Evolutionary conservation across 2,329 filamentous ascomycete genomes (phyloP).

Genomic region (Aspergillus flavus): DNA sequence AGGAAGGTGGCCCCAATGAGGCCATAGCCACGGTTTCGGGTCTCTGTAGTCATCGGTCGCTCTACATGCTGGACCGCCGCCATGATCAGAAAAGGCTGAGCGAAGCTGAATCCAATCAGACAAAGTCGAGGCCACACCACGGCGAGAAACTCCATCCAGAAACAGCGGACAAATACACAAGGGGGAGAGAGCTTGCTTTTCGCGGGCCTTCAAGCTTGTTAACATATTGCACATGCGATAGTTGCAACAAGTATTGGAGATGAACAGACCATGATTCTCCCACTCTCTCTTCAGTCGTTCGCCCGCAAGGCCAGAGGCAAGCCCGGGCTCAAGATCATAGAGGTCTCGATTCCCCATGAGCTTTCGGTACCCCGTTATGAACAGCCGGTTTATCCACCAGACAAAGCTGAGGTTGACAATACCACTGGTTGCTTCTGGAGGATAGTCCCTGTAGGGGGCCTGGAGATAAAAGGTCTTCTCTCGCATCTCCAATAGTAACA

Average conservation of each 20-base stretch:
- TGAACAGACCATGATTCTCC: slow-evolving; percentile 5
- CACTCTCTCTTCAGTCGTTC: neutral
- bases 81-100: slow-evolving; percentile 29
- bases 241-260: neutral
- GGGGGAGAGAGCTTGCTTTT: neutral
- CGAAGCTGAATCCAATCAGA: slow-evolving; percentile 21
- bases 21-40: slow-evolving; percentile 31
- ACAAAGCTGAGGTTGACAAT: slow-evolving; percentile 32
- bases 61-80: slow-evolving; percentile 23
- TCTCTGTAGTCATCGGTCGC: slow-evolving; percentile 10
- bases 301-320: neutral
- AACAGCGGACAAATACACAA: slow-evolving; percentile 1
- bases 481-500: slow-evolving; percentile 46
- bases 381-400: slow-evolving; percentile 39
- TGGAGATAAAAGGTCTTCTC: slow-evolving; percentile 39
- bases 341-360: slow-evolving; percentile 26
- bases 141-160: slow-evolving; percentile 22
- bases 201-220: neutral
- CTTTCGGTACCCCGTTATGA: slow-evolving; percentile 26
- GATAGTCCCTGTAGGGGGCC: slow-evolving; percentile 14
- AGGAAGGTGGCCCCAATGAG: slow-evolving; percentile 41
- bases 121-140: slow-evolving; percentile 20
- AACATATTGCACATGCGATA: neutral
- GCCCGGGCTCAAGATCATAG: slow-evolving; percentile 21
- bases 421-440: slow-evolving; percentile 25